Base-by-base conservation (phyloP, 2,329 filamentous ascomycete genomes). In the Colletotrichum karsti region DNA sequence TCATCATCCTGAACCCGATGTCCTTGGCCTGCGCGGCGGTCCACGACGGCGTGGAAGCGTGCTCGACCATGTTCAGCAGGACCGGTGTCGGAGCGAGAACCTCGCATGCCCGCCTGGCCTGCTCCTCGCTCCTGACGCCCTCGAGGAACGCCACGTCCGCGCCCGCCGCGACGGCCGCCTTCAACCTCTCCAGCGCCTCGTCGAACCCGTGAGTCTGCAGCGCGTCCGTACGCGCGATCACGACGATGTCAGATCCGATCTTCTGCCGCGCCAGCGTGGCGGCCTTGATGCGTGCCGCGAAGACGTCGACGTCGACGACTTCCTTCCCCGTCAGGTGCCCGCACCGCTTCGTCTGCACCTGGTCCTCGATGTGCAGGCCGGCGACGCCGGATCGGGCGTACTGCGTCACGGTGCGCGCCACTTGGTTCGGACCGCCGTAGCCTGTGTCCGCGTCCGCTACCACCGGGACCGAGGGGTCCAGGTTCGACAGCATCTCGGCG, bases 161-260 rank as follows among this genome's bases (percentile, higher is more conserved):
- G 20, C 89, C 88, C 12, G 83, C 84, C 2, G 81, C 80, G 1
- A 84, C 77, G 0, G 89, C 89, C 2, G 77, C 80, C 64, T 78
- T 78, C 22, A 91, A 76, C 2, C 89, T 77, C 2, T 72, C 71
- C 8, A 90, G 75, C 2, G 87, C 85, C 71, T 86, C 87, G 9
- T 88, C 86, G 69, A 87, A 91, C 0, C 88, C 89, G 6, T 83
- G 79, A 0, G 81, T 78, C 67, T 89, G 87, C 4, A 90, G 77
- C 1, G 89, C 86, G 71, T 92, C 90, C 0, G 89, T 91, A 10
- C 90, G 82, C 1, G 89, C 89, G 63, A 92, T 91, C 62, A 92
- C 83, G 28, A 92, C 83, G 39, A 92, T 88, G 69, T 91, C 89
- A 15, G 82, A 82, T 10, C 80, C 79, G 30, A 85, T 74, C 18